A percentile compares a stretch with the other conserved stretches of the same genome.
These are phyloP conservation scores for Zymoseptoria brevis DNA, from an alignment of 2,329 filamentous ascomycete species.

Conservation along the genomic window DNA sequence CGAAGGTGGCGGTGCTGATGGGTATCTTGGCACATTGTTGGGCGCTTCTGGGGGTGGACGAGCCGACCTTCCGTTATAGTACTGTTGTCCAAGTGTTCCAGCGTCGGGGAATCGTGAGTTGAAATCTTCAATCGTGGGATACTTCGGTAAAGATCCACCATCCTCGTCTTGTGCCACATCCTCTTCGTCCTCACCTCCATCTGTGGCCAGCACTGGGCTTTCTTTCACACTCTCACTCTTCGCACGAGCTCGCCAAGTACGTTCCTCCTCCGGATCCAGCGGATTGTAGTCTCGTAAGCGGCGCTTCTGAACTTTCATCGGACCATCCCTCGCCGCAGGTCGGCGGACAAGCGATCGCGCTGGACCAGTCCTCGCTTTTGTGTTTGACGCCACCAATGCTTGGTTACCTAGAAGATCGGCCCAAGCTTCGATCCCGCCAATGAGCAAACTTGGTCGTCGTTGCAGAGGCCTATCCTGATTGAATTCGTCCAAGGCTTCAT, in stretches of 20 bases:
- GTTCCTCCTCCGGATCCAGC: constrained; percentile 72
- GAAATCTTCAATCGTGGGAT: constrained; percentile 63
- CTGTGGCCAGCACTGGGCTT: constrained; percentile 16
- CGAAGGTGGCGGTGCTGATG: constrained; percentile 27
- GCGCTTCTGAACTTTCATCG: constrained; percentile 48
- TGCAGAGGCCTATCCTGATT: constrained; percentile 71
- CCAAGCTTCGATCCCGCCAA: constrained; percentile 83
- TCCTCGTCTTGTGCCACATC: constrained; percentile 15
- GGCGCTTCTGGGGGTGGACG: constrained; percentile 30
- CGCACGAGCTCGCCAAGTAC: constrained; percentile 69
- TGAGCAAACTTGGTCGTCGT: constrained; percentile 65
- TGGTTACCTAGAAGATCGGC: constrained; percentile 67
- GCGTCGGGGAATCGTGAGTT: constrained; percentile 71
- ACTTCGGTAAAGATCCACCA: constrained; percentile 8
- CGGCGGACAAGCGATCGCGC: constrained; percentile 46
- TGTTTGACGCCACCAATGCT: constrained; percentile 52
- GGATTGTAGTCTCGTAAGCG: constrained; percentile 57
- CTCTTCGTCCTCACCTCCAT: constrained; percentile 39
- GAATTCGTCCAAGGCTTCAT: constrained; percentile 74
- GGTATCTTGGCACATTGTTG: constrained; percentile 22
- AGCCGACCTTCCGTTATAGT: constrained; percentile 27
- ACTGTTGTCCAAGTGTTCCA: constrained; percentile 52
- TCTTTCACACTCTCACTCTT: constrained; percentile 53
- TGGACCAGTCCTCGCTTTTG: constrained; percentile 42
- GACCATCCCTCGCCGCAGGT: constrained; percentile 39